These are phyloP conservation scores for Trichoderma polysporum DNA, from an alignment of 2,329 filamentous ascomycete species.

Conservation along the genomic window DNA sequence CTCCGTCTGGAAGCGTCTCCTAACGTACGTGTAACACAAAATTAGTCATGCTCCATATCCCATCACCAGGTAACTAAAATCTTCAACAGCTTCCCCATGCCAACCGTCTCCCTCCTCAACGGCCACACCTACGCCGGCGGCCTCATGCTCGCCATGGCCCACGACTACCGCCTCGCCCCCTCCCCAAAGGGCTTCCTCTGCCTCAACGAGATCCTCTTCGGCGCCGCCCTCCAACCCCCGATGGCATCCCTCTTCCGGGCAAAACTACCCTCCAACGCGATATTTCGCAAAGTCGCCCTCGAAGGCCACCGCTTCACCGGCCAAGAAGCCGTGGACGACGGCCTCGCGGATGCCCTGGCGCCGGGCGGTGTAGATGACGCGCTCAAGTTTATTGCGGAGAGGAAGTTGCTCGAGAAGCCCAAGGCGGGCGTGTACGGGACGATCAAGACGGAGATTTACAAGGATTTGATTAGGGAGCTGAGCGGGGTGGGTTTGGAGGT, in stretches of 20 bases:
- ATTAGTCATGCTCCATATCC: no score
- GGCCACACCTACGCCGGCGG: conserved; percentile 81
- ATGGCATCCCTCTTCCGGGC: conserved; percentile 74
- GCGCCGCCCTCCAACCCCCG: conserved; percentile 69
- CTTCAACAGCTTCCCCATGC: conserved; percentile 65
- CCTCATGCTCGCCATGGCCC: conserved; percentile 78
- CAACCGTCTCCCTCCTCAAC: conserved; percentile 75
- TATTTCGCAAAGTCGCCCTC: conserved; percentile 65
- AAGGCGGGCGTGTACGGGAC: conserved; percentile 66
- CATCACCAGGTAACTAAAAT: background rate
- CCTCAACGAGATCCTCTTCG: conserved; percentile 79
- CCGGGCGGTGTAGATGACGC: conserved; percentile 57
- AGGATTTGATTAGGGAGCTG: conserved; percentile 61
- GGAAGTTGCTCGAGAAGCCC: conserved; percentile 60
- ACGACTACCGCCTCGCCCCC: conserved; percentile 80
- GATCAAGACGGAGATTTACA: conserved; percentile 75
- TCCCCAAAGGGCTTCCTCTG: conserved; percentile 70
- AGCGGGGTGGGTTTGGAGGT: conserved; percentile 50
- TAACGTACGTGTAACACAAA: conserved; percentile 31
- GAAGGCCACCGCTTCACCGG: conserved; percentile 69
- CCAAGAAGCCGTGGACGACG: conserved; percentile 60
- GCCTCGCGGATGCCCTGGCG: conserved; percentile 68
- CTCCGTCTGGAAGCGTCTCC: conserved; percentile 61
- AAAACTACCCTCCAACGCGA: conserved; percentile 56
- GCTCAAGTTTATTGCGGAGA: conserved; percentile 58